A percentile compares a stretch with the other conserved stretches of the same genome.
Conservation (phyloP, 768 basidiomycete species). For the Russula foetens region DNA sequence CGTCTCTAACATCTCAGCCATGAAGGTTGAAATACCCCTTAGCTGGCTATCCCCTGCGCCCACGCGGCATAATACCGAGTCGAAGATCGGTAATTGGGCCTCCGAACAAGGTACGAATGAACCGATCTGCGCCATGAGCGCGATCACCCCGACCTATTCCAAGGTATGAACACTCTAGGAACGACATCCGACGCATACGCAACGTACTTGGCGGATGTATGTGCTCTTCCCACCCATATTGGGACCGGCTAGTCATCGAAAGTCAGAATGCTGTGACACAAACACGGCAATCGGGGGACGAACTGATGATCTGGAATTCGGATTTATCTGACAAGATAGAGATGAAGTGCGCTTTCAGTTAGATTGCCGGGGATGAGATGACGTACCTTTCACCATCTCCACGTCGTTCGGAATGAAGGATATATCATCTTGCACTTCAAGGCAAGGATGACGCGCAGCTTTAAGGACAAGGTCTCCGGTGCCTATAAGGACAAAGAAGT, state of each 20-base stretch:
- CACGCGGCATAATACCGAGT: slow-evolving; percentile 91
- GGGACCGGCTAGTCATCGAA: slow-evolving; percentile 60
- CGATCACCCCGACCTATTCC: slow-evolving; percentile 86
- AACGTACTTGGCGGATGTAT: slow-evolving; percentile 77
- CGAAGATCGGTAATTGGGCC: slow-evolving; percentile 86
- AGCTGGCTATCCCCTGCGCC: slow-evolving; percentile 97
- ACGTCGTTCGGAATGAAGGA: slow-evolving; percentile 95
- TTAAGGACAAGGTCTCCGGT: slow-evolving; percentile 70
- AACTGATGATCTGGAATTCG: slow-evolving; percentile 94
- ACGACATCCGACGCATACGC: neutral
- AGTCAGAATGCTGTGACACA: neutral
- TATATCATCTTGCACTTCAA: slow-evolving; percentile 94
- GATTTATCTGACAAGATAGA: slow-evolving; percentile 46
- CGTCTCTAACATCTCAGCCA: slow-evolving; percentile 99
- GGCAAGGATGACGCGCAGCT: slow-evolving; percentile 90
- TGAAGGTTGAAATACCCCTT: slow-evolving; percentile 97
- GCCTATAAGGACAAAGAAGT: slow-evolving; percentile 36
- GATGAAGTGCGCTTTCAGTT: neutral
- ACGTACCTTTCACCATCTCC: slow-evolving; percentile 78
- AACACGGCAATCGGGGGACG: slow-evolving; percentile 20
- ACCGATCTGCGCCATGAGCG: slow-evolving; percentile 91
- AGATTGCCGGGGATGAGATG: neutral
- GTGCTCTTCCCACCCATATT: slow-evolving; percentile 99
- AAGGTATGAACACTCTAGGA: neutral
- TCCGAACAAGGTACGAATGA: slow-evolving; percentile 90